Base-by-base conservation (phyloP, 768 basidiomycete species). In the Saitozyma sp. region DNA sequence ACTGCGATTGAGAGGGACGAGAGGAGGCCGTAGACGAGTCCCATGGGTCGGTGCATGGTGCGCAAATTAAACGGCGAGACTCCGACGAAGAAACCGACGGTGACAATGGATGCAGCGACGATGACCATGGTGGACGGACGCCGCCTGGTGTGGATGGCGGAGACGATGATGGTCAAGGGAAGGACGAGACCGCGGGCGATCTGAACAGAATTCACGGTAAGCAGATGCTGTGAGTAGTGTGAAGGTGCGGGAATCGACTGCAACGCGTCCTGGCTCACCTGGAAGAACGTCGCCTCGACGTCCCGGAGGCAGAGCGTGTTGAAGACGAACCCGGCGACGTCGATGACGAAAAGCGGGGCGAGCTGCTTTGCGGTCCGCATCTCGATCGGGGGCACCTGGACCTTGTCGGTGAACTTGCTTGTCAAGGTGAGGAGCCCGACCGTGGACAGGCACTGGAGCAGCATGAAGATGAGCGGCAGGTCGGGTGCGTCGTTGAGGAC, bases 221-320 rank as follows among this genome's bases (percentile, higher is more conserved):
- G 14, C 46, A 17, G 19, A 48, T 48, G 14, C 46, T 14, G 14
- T 14, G 46, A 14, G 19, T 14, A 48, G 19, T 14, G 14, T 17
- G 19, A 48, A 2, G 3, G 14, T 14, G 19, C 46, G 14, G 46
- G 14, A 14, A 48, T 48, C 14, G 46, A 17, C 6, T 14, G 19
- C 17, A 48, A 16, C 17, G 20, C n/a, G 17, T 16, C 8, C 17
- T 17, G 38, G 60, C 73, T 43, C 65, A 86, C 88, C 83, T 89
- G 88, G 78, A 89, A 91, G 78, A 88, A 91, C 0, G 87, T 86
- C 5, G 89, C 88, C 58, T 90, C 89, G n/a, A 91, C 88, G 58
- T 85, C 87, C 29, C 88, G 84, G 57, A 90, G 80, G 70, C 89
- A 90, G 3, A 90, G 83, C 0, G 87, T 89, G 65, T 89, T 89